Evolutionary conservation across 2,329 filamentous ascomycete genomes (phyloP), one percentile per base, ranked within the genome.

Genomic region (Colletotrichum sp.): DNA sequence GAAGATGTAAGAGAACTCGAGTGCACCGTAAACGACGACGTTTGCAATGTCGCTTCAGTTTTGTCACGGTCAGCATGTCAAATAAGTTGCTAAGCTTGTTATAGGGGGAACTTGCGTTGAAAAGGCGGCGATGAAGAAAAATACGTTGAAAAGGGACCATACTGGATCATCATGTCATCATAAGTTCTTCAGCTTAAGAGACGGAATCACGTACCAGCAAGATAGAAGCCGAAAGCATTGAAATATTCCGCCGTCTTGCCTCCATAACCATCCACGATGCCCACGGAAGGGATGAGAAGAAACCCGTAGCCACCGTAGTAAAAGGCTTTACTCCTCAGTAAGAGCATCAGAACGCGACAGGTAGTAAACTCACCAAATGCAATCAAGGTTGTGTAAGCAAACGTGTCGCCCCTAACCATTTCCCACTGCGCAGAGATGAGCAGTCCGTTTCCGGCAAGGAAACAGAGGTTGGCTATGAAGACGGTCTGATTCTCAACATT

Each of bases 121-220:
- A 59, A 59, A 59, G 8, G 55, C 3, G 6, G 15, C 55, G 2
- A 28, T 59, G 0, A 59, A 27, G 22, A 59, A 59, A 15, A 59
- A 59, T 2, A 59, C 4, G 27, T 59, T 59, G 15, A 59, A 27
- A 59, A 59, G 11, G 9, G 55, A 59, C 55, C 55, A 59, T 0
- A 3, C 55, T 59, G 0, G 44, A 1, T 0, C 1, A 0, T 6
- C 8, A 59, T 19, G 55, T 59, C 11, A 59, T 19, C 8, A 28
- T 28, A 11, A 22, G 3, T 48, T 13, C 0, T 48, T 13, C 44
- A 48, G 19, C n/a, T 48, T 22, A 4, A 48, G 6, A 48, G 15
- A 59, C 0, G 8, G 4, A 1, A 16, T 16, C 2, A 0, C 8
- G 1, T 19, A 59, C 55, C 55, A 28, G 27, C 22, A 8, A 59